phyloP scores from a whole-genome alignment of 208 protist species.

The Leishmania martiniquensis region DNA sequence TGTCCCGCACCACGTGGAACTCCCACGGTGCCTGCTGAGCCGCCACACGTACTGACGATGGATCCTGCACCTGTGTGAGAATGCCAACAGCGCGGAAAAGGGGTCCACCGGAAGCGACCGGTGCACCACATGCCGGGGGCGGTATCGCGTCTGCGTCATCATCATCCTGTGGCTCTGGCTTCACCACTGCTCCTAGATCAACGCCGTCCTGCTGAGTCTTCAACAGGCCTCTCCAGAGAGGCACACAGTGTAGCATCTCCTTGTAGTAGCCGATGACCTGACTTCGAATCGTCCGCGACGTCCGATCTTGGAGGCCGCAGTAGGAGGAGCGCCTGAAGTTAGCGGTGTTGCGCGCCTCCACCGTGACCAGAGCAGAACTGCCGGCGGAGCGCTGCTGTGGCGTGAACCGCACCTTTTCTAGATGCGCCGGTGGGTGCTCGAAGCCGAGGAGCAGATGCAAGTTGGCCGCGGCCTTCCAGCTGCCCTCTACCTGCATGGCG shows the following conservation, averaged over 20 bases:
- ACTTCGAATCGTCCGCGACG: constrained; percentile 12
- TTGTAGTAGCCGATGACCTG: constrained; percentile 68
- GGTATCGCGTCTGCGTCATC: background rate
- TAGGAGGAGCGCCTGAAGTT: constrained; percentile 72
- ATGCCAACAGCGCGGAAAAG: constrained; percentile 68
- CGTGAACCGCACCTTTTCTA: constrained; percentile 34
- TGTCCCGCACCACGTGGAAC: constrained; percentile 72
- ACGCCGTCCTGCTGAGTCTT: constrained; percentile 3
- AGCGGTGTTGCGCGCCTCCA: constrained; percentile 76
- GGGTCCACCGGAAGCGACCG: background rate
- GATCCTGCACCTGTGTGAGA: constrained; percentile 70
- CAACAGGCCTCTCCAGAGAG: constrained; percentile 34
- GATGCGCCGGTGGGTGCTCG: constrained; percentile 53
- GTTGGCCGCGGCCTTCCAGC: constrained; percentile 71
- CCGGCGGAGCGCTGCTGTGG: constrained; percentile 17
- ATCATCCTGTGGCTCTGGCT: constrained; percentile 21
- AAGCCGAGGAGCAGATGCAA: constrained; percentile 62
- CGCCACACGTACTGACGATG: constrained; percentile 30
- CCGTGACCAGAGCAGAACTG: background rate
- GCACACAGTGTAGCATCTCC: constrained; percentile 65
- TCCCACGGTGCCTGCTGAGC: constrained; percentile 77
- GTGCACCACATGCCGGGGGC: background rate
- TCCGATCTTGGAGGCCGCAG: constrained; percentile 69
- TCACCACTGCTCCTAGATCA: background rate
- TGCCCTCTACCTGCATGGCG: constrained; percentile 33